Base-by-base conservation (phyloP, 108 stramenopile genomes). In the Skeletonema tropicum region DNA sequence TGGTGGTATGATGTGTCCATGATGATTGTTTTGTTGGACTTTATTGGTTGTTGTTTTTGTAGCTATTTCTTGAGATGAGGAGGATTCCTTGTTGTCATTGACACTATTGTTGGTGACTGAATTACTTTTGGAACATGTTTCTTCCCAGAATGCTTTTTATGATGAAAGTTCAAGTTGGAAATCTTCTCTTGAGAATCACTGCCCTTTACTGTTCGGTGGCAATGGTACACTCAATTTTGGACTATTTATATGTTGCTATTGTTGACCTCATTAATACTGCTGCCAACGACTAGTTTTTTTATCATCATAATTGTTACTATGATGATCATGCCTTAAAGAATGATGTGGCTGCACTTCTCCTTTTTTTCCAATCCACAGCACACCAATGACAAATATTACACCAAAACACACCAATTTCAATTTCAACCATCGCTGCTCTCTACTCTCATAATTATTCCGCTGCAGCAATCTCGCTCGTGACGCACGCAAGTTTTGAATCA, bases 1-100 rank as follows among this genome's bases (percentile, higher is more conserved):
- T 9, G 82, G 87, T 6, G 92, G 92, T 67, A 93, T 89, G 49
- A 58, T 45, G 52, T 83, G 85, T 14, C 1, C 26, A 2, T 29
- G n/a, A 57, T 68, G 64, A 68, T 23, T 6, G 0, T 35, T 19
- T 10, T 35, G 42, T 69, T 63, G 29, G 1, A 62, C 12, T 21
- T 45, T 39, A 36, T 15, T 62, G 59, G 23, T 31, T n/a, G 59
- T 59, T 62, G n/a, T 17, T 68, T 29, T 29, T 29, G 26, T 29
- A 2, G 26, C 26, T 29, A 29, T 29, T 29, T 29, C 26, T 29
- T 29, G 26, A 29, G 26, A 1, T 29, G 26, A 29, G 26, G 26
- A 29, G 2, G 26, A 29, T 29, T 29, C 26, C 23, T 49, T 39
- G 0, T 52, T 66, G 5, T 52, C 14, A 55, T 52, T 66, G 52